Conservation (phyloP, 2,329 filamentous ascomycete species). For the Scedosporium boydii region DNA sequence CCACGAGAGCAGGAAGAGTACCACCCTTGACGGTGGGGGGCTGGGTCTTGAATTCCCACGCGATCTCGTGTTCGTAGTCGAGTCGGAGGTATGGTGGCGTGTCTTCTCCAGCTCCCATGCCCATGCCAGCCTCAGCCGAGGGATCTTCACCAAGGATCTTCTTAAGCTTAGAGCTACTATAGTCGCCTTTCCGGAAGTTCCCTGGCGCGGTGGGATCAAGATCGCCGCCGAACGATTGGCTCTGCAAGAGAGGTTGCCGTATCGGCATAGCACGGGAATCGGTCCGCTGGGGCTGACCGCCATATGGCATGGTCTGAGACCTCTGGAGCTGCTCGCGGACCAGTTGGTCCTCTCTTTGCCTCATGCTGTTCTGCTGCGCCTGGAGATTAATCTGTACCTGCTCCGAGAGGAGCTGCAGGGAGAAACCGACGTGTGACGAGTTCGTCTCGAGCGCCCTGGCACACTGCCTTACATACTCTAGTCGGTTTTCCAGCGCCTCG, state of each 20-base stretch:
- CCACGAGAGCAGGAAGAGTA: slow-evolving; percentile 78
- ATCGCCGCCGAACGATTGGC: slow-evolving; percentile 60
- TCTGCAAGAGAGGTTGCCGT: slow-evolving; percentile 38
- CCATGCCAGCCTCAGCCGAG: slow-evolving; percentile 32
- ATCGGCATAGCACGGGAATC: slow-evolving; percentile 38
- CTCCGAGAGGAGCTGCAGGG: slow-evolving; percentile 78
- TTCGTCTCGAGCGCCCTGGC: slow-evolving; percentile 76
- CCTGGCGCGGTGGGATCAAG: slow-evolving; percentile 23
- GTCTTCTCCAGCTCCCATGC: slow-evolving; percentile 53
- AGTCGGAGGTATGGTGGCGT: slow-evolving; percentile 75
- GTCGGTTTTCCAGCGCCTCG: slow-evolving; percentile 76
- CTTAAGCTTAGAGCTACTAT: slow-evolving; percentile 45
- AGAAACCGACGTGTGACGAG: slow-evolving; percentile 79
- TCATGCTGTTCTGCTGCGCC: slow-evolving; percentile 23
- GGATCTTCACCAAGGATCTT: slow-evolving; percentile 59
- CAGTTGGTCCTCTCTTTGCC: slow-evolving; percentile 34
- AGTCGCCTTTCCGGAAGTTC: slow-evolving; percentile 49
- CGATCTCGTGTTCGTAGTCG: slow-evolving; percentile 80
- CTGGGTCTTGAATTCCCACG: slow-evolving; percentile 75
- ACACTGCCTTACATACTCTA: slow-evolving; percentile 70
- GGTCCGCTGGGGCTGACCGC: slow-evolving; percentile 43
- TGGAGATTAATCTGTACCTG: slow-evolving; percentile 39
- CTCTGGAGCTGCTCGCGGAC: slow-evolving; percentile 45
- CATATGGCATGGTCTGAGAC: slow-evolving; percentile 48
- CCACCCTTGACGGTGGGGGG: slow-evolving; percentile 77